Base-by-base conservation (phyloP, 306 rosid genomes). In the Fragaria nilgerrensis region DNA sequence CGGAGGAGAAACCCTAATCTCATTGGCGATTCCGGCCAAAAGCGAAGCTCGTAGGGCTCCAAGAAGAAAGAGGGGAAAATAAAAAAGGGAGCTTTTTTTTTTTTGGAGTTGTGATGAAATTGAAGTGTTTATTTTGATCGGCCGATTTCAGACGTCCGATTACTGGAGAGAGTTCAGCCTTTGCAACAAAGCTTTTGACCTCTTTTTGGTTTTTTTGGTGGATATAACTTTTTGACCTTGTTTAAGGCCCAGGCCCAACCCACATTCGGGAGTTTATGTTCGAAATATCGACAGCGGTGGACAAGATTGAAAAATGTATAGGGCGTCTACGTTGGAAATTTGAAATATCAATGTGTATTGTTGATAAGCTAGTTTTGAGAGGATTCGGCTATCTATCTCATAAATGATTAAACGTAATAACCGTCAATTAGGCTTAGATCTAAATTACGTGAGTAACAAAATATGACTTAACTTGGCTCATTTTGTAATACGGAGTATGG, bases 1-100 rank as follows among this genome's bases (percentile, higher is more conserved):
- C 72, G 75, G 61, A 56, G 68, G 50, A 72, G 74, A 59, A 81
- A 79, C 79, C 75, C 79, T 79, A 89, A 85, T 73, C 59, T 15
- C 49, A 77, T 69, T 67, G 32, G 39, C 41, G 62, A 32, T 17
- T 19, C 25, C 41, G 19, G 43, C 68, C 70, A 43, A 59, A 59
- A 58, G 77, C 19, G 56, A 15, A 16, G 53, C 43, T 74, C 43
- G 25, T 2, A 58, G 68, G 77, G 67, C 43, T 56, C 9, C 41
- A 32, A 22, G 56, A 52, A 53, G 25, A 27, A 5, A 43, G 53
- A 68, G n/a, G 13, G 75, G 4, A 14, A 9, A 17, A 10, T 23
- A 59, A 23, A 59, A 59, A 29, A 16, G 4, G 66, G 37, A 48
- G 23, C 13, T 27, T n/a, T 20, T 9, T 64, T 25, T 19, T 63